A percentile compares a stretch with the other conserved stretches of the same genome.
phyloP scores from a whole-genome alignment of 495 filamentous ascomycete genomes.

The Emericellopsis terricola region DNA sequence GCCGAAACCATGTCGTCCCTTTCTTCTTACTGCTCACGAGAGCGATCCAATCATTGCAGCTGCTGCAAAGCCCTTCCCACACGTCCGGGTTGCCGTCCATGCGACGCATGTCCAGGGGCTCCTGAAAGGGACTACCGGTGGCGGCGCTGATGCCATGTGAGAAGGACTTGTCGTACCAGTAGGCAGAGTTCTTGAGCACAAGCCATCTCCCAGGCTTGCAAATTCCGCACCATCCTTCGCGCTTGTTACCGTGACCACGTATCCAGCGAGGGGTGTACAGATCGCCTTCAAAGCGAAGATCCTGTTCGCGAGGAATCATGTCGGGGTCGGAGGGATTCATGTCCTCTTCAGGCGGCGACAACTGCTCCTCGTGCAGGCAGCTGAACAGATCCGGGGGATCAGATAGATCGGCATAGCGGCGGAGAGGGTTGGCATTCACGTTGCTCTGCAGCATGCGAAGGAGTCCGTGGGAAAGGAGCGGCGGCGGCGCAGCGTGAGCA shows the following conservation, averaged over 20 bases:
- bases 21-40: constrained; percentile 73
- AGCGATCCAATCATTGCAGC: constrained; percentile 63
- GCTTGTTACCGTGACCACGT: constrained; percentile 62
- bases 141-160: constrained; percentile 66
- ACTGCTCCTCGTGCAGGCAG: constrained; percentile 46
- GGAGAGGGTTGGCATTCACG: constrained; percentile 40
- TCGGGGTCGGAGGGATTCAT: constrained; percentile 59
- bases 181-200: constrained; percentile 67
- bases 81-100: constrained; percentile 67
- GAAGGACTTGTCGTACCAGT: constrained; percentile 77
- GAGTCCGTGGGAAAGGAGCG: constrained; percentile 41
- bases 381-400: constrained; percentile 59
- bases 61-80: constrained; percentile 65
- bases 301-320: constrained; percentile 53
- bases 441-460: constrained; percentile 54
- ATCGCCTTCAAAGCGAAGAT: constrained; percentile 59
- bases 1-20: constrained; percentile 69
- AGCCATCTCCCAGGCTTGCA: constrained; percentile 71
- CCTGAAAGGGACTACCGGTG: constrained; percentile 54
- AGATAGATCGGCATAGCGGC: constrained; percentile 44
- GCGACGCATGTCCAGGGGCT: constrained; percentile 48
- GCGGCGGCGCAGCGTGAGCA: constrained; percentile 29
- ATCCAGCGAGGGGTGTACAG: constrained; percentile 67
- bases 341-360: constrained; percentile 51
- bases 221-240: constrained; percentile 72